Evolutionary conservation across 1,284 basidiomycete species (phyloP), one percentile per base, ranked within the genome.

Genomic region (Leccinum olivaceoglutinosum): DNA sequence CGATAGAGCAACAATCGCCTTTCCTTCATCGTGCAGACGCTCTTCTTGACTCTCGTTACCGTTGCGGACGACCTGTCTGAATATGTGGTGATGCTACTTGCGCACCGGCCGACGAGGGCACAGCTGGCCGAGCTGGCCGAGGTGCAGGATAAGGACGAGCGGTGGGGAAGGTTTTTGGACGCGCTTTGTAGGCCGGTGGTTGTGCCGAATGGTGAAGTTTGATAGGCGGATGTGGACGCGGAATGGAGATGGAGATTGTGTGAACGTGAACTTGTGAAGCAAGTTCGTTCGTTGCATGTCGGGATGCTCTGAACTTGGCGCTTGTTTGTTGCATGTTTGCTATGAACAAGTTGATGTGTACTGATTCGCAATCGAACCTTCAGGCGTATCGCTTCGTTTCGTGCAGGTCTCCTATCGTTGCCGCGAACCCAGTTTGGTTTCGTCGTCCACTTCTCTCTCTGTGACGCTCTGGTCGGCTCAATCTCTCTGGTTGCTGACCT

Each of bases 1-100:
- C 10, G 11, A 36, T 36, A 36, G 36, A 36, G 36, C 36, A 36
- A 36, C 36, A 36, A 36, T 36, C 36, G 36, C 36, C 36, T 36
- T 36, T 36, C 36, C 36, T 11, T 36, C 10, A 36, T 36, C 36
- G 36, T 36, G 36, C 36, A 36, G 36, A 11, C 10, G 36, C 36
- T 36, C 36, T 36, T 36, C 36, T 36, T 36, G 38, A 38, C 38
- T 9, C 38, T 38, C 38, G 12, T 38, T 12, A 38, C 12, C 12
- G 38, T 38, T 38, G 38, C 12, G 9, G 67, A 64, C 1, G 75
- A 74, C 57, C 12, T 75, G 57, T 76, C 75, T 2, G 67, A 68
- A 14, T 75, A 73, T 39, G 44, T 73, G n/a, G 36, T 75, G 25
- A 64, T 72, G 18, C 11, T 74, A 0, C 69, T 74, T 32, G 74